Evolutionary conservation across 345 rosid genomes (phyloP), one percentile per base, ranked within the genome.

Genomic region (Balakata baccata): DNA sequence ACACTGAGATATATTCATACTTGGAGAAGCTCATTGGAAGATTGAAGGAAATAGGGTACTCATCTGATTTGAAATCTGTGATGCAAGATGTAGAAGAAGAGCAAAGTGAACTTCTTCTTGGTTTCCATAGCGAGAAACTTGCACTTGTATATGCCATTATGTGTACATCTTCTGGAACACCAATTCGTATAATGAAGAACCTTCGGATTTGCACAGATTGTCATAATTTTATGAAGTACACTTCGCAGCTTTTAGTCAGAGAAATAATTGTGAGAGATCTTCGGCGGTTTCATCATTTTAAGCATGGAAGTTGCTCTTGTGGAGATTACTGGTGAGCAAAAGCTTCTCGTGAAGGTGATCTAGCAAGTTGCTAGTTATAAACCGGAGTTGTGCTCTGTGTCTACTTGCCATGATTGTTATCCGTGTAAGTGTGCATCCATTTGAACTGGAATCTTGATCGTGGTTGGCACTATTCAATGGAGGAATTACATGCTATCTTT

Each of bases 31-130:
- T 86, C 45, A 77, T 61, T 22, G 77, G 81, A 23, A 64, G 78
- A 59, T 66, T 79, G 52, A 82, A 77, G 65, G 84, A 84, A 79
- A 80, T 75, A 29, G 84, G 86, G 51, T 80, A 79, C 76, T 79
- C 69, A 22, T 69, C 70, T 1, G 79, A 80, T 61, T 60, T 61
- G 65, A 72, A 80, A 22, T 34, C 56, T 43, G 74, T 82, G 69
- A 80, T 78, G 76, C 84, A 78, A 68, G 86, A 86, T 64, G 82
- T 82, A 50, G 85, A 82, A 80, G 78, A 74, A 64, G 85, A 86
- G 49, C 76, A 80, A 73, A 69, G 84, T 25, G 84, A 85, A 77
- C 11, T 69, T 69, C 64, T 84, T 22, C 66, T 86, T 68, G 66
- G 83, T 72, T 77, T 80, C 43, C 89, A 83, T 64, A 82, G 83